Evolutionary conservation across 805 yeast genomes (phyloP).

Genomic region (Hanseniaspora valbyensis): DNA sequence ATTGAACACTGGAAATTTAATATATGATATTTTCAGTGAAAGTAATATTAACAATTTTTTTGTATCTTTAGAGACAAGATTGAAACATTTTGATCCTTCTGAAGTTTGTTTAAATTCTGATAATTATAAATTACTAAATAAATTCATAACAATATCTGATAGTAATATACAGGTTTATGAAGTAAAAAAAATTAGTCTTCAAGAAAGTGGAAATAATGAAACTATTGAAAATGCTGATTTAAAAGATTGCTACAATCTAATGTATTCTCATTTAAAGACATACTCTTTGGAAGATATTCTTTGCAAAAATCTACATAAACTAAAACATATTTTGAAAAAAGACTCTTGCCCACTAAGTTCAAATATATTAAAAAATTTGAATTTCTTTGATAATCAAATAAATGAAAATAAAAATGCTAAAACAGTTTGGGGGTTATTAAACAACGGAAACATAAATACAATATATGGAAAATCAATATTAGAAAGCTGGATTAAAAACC

Average conservation of each 20-base stretch:
- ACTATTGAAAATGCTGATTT: not conserved
- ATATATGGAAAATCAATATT: conserved; percentile 61
- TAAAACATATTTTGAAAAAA: conserved; percentile 38
- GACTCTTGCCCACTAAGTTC: conserved; percentile 37
- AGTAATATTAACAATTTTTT: conserved; percentile 35
- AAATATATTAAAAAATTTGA: conserved; percentile 58
- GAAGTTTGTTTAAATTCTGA: conserved; percentile 42
- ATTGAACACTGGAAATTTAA: conserved; percentile 68
- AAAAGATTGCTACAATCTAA: conserved; percentile 27
- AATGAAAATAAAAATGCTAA: conserved; percentile 39
- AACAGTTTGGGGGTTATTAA: conserved; percentile 55
- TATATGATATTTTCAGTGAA: conserved; percentile 58
- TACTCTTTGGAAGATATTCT: conserved; percentile 29
- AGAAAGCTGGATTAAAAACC: conserved; percentile 62
- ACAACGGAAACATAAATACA: conserved; percentile 60
- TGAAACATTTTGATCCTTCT: conserved; percentile 62
- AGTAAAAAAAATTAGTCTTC: conserved; percentile 9
- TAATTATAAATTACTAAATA: not conserved
- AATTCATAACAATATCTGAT: conserved; percentile 25
- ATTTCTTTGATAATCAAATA: conserved; percentile 51
- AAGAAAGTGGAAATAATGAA: conserved; percentile 31
- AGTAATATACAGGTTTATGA: not conserved
- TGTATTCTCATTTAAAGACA: conserved; percentile 41
- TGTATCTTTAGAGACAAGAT: conserved; percentile 61
- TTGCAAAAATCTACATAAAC: not conserved